Evolutionary conservation across 345 rosid species (phyloP), one percentile per base, ranked within the genome.

Genomic region (Geranium brycei): DNA sequence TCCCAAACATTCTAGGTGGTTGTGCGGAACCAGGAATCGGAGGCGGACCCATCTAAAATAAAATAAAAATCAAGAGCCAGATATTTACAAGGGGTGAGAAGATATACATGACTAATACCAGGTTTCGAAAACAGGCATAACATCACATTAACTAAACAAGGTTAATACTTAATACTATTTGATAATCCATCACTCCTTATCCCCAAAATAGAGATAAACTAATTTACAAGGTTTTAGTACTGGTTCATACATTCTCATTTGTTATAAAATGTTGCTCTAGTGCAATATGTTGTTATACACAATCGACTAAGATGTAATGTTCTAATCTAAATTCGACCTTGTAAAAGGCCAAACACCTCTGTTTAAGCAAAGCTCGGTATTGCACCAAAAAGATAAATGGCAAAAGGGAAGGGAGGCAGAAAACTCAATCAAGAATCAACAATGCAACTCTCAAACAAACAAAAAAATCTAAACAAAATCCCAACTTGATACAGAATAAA

Each of bases 1-100:
- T 83, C 64, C 95, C 95, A 78, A 68, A 81, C 83, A 81, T 78
- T 77, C 83, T 76, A 67, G 92, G 85, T 65, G 90, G 91, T 72
- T 82, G 91, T 69, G 71, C 57, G 35, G 82, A 55, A 63, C 93
- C 93, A 63, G 88, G 80, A 68, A 87, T 72, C 62, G 77, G 77
- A 72, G 86, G 78, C 62, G 83, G 87, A 62, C 77, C 61, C 59
- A 76, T 83, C 96, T 89, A 78, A 63, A 72, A 13, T 47, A 10
- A 47, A 47, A 6, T 6, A 63, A 47, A 3, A 47, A 63, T 60
- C 55, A 71, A 30, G 59, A 61, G 61, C 63, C 60, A 70, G 31
- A 61, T 53, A 59, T 51, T 40, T 47, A 19, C 56, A n/a, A 7
- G 31, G 17, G 55, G 31, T 57, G 19, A 59, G 57, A 68, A 59